Conservation (phyloP, 768 basidiomycete genomes). For the Boletus subparvulus region DNA sequence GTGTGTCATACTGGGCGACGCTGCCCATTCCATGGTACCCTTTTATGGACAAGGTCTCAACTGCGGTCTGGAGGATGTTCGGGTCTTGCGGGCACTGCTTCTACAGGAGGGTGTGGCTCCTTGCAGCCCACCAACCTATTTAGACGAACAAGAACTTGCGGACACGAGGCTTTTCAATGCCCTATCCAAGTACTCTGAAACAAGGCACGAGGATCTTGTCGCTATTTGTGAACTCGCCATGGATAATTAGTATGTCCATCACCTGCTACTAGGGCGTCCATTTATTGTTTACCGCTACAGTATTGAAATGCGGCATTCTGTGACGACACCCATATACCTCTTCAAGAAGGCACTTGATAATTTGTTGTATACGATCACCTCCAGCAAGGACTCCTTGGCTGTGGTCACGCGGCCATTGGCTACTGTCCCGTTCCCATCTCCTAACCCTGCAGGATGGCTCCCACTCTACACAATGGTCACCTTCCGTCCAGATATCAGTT, state of each 20-base stretch:
- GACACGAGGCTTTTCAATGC: slow-evolving; percentile 65
- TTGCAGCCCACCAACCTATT: slow-evolving; percentile 33
- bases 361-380: slow-evolving; percentile 62
- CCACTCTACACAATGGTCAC: slow-evolving; percentile 98
- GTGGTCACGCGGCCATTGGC: slow-evolving; percentile 48
- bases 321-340: slow-evolving; percentile 76
- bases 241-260: slow-evolving; percentile 86
- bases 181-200: slow-evolving; percentile 75
- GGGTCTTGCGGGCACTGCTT: slow-evolving; percentile 77
- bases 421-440: slow-evolving; percentile 56
- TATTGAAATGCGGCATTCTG: slow-evolving; percentile 92
- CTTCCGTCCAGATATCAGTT: slow-evolving; percentile 93
- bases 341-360: slow-evolving; percentile 81
- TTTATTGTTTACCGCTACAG: slow-evolving; percentile 44
- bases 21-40: slow-evolving; percentile 98
- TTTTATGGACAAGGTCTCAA: slow-evolving; percentile 98
- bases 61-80: slow-evolving; percentile 96
- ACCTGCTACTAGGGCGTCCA: slow-evolving; percentile 24
- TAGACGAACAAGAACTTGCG: slow-evolving; percentile 33
- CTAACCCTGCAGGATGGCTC: slow-evolving; percentile 75
- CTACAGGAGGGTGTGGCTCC: slow-evolving; percentile 65
- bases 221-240: slow-evolving; percentile 93
- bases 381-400: slow-evolving; percentile 45
- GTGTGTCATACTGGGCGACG: slow-evolving; percentile 87
- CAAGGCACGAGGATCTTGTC: slow-evolving; percentile 81